Percentiles rank a stretch among this genome's conserved stretches.
Evolutionary conservation across 176 grass and related monocot species (phyloP).

Genomic region (Elaeis guineensis): DNA sequence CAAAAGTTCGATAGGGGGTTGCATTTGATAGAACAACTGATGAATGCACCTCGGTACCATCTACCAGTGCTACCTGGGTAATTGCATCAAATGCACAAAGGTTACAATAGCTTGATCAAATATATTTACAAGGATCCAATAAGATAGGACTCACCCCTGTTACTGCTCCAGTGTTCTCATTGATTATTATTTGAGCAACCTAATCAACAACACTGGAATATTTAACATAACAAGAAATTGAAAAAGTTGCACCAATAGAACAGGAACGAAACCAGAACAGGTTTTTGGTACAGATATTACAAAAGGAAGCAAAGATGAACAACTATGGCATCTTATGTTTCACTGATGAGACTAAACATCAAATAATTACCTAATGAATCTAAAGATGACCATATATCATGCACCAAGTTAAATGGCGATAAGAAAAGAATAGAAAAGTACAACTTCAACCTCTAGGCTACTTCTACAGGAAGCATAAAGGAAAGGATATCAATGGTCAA

Average conservation of each 20-base stretch:
- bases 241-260: too few species aligned
- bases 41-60: constrained; percentile 79
- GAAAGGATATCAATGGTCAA: not conserved
- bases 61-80: constrained; percentile 60
- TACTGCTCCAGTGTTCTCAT: constrained; percentile 45
- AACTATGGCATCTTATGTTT: too few species aligned
- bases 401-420: too few species aligned
- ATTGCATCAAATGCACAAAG: not conserved
- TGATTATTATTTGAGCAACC: constrained; percentile 66
- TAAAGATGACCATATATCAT: too few species aligned
- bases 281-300: too few species aligned
- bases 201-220: constrained; percentile 34
- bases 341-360: too few species aligned
- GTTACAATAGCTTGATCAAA: not conserved
- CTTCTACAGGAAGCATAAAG: not conserved
- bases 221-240: constrained; percentile 19
- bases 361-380: too few species aligned
- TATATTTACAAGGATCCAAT: constrained; percentile 4
- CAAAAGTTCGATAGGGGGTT: constrained; percentile 86
- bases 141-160: constrained; percentile 55
- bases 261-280: too few species aligned
- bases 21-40: constrained; percentile 89
- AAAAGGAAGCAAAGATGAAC: too few species aligned
- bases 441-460: too few species aligned
- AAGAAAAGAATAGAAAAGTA: too few species aligned